Evolutionary conservation across 2,329 filamentous ascomycete genomes (phyloP), one percentile per base, ranked within the genome.

Genomic region (Aureobasidium vineae): DNA sequence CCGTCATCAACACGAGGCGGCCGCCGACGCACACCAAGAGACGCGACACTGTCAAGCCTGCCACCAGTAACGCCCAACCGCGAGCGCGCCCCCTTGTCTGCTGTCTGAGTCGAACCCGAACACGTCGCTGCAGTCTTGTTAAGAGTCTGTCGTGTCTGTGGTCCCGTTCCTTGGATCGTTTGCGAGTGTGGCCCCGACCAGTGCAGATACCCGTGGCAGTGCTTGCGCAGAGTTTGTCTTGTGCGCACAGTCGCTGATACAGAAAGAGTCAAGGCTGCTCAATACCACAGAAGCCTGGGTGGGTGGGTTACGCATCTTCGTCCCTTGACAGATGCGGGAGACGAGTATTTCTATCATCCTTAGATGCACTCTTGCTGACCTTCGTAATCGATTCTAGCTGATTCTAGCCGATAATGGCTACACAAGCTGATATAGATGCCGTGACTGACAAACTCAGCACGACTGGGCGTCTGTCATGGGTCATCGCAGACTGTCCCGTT

Each of bases 61-160:
- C 47, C 47, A 40, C 47, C 60, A n/a, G 60, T 63, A 41, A 53
- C 60, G 60, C 60, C 60, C 60, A 63, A 63, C 47, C 36, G 60
- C 13, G 60, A 40, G 47, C 23, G 60, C 33, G 60, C 60, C 60
- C 52, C 60, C 60, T 52, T 40, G 45, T 23, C 16, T 21, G 57
- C 26, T 26, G 40, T 41, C 7, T 10, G 15, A 47, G 41, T 38
- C 28, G 57, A 49, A 47, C 41, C 43, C 57, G 57, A 19, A 47
- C n/a, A 31, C 57, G 43, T 43, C 54, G 40, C 40, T 45, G 43
- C 43, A n/a, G 21, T 13, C 59, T 63, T 38, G 6, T 15, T 7
- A 50, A n/a, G n/a, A 49, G 59, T 38, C 31, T 38, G n/a, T 47
- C 13, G 31, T 26, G 21, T 52, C 13, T 8, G 59, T 15, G 7